These are phyloP conservation scores for Phytopythium cucurbitacearum DNA, from an alignment of 352 stramenopile genomes.

Conservation along the genomic window DNA sequence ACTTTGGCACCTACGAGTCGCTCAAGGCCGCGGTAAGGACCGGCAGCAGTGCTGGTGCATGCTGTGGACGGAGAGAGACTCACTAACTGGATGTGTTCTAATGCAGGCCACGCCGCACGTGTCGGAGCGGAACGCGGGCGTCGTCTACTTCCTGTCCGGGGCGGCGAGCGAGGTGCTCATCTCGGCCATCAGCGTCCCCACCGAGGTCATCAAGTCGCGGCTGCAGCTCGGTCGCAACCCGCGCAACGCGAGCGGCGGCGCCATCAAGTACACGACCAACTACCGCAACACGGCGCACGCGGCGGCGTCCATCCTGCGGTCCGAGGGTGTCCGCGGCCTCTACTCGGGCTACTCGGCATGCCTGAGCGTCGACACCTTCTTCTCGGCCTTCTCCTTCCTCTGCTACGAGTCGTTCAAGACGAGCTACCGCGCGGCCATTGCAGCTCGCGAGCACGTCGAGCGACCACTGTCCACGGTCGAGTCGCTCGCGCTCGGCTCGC, in stretches of 20 bases:
- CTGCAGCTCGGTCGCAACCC: slow-evolving; percentile 77
- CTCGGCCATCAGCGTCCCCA: slow-evolving; percentile 66
- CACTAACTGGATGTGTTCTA: not conserved
- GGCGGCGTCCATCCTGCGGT: slow-evolving; percentile 49
- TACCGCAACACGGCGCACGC: slow-evolving; percentile 64
- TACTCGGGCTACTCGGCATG: slow-evolving; percentile 76
- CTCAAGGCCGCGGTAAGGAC: slow-evolving; percentile 32
- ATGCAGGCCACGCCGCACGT: slow-evolving; percentile 25
- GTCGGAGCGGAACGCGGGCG: slow-evolving; percentile 35
- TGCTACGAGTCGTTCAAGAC: slow-evolving; percentile 76
- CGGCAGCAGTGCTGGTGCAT: not conserved
- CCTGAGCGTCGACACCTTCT: slow-evolving; percentile 76
- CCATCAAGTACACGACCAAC: slow-evolving; percentile 66
- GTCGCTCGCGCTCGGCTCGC: slow-evolving; percentile 48
- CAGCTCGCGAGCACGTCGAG: slow-evolving; percentile 19
- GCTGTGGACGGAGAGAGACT: not conserved
- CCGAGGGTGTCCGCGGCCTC: slow-evolving; percentile 58
- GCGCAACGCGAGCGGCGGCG: slow-evolving; percentile 54
- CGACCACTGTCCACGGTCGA: slow-evolving; percentile 42
- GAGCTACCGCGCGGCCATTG: slow-evolving; percentile 36
- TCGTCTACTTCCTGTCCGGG: slow-evolving; percentile 71
- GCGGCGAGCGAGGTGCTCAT: slow-evolving; percentile 64
- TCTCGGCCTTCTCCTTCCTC: slow-evolving; percentile 80
- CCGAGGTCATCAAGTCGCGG: slow-evolving; percentile 78
- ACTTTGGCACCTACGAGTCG: slow-evolving; percentile 80